Percentiles rank a stretch among this genome's conserved stretches.
These are phyloP conservation scores for Blastobotrys persicus DNA, from an alignment of 1,139 yeast species.

Conservation along the genomic window DNA sequence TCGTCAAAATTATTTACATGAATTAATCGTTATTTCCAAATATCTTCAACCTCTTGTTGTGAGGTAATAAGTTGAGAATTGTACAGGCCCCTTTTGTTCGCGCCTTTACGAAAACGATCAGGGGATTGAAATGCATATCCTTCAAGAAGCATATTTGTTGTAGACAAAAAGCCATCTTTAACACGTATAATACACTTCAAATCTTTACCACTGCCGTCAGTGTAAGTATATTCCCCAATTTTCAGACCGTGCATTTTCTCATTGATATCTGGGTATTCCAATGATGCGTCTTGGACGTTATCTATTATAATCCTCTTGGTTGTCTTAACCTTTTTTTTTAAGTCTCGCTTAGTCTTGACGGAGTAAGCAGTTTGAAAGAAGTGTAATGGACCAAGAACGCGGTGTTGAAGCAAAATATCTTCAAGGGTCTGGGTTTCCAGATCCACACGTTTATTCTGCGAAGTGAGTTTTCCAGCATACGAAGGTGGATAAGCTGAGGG, in stretches of 20 bases:
- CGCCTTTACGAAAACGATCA: constrained; percentile 16
- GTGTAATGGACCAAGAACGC: constrained; percentile 60
- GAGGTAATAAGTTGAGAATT: constrained; percentile 10
- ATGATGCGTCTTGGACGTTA: constrained; percentile 9
- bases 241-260: background rate
- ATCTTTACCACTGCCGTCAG: constrained; percentile 1
- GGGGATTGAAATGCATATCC: constrained; percentile 20
- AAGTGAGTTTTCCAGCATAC: constrained; percentile 55
- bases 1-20: background rate
- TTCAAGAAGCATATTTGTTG: constrained; percentile 18
- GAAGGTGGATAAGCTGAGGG: constrained; percentile 41
- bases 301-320: constrained; percentile 12
- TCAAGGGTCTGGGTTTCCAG: constrained; percentile 46
- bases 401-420: constrained; percentile 45
- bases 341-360: constrained; percentile 9
- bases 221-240: constrained; percentile 12
- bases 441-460: constrained; percentile 43
- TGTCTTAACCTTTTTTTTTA: background rate
- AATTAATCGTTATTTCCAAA: background rate
- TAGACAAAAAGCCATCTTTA: constrained; percentile 18
- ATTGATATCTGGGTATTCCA: background rate
- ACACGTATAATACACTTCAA: constrained; percentile 14
- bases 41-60: constrained; percentile 1
- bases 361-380: constrained; percentile 44
- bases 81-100: constrained; percentile 18